Evolutionary conservation across 176 grass and related monocot genomes (phyloP), one percentile per base, ranked within the genome.

Genomic region (Musa beccarii): DNA sequence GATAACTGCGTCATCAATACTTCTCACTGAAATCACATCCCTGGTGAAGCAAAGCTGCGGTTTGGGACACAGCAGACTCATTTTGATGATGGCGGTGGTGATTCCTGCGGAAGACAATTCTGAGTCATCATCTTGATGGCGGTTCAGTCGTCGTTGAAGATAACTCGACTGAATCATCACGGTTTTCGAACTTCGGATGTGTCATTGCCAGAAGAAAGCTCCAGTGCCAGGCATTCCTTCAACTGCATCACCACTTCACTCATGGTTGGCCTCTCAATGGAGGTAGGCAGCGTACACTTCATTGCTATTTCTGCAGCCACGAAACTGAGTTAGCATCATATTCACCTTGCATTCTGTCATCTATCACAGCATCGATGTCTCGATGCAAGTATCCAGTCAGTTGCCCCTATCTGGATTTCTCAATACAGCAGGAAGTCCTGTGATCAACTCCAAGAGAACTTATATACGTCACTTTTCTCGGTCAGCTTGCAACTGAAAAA

Each of bases 381-480:
- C 68, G 43, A 51, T 21, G 68, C 68, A 67, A 67, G 24, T 1
- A 67, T 11, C 64, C 64, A 67, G 64, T 29, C 25, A 28, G 17
- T 10, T 49, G 17, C 15, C 68, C 68, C 16, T 71, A 51, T 71
- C 68, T 15, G 9, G 14, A 13, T 51, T 51, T 51, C n/a, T 71
- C 10, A 21, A 15, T 51, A 71, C 9, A 20, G 68, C 43, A 51
- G 68, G 68, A 16, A 51, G 68, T 17, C 49, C 68, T 71, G 68
- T 71, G 68, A 71, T 71, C 68, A 71, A 21, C 68, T 71, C 68
- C 68, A 49, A 52, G 43, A 71, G 29, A 49, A 52, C 68, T 1
- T 67, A 26, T 28, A 67, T 21, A 67, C 64, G 34, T 67, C 64
- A 22, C 69, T 71, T 71, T 53, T 71, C 15, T 71, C 69, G 2